Evolutionary conservation across 192 early-diverging fungal species (phyloP), one percentile per base, ranked within the genome.

Genomic region (Backusella psychrophila): DNA sequence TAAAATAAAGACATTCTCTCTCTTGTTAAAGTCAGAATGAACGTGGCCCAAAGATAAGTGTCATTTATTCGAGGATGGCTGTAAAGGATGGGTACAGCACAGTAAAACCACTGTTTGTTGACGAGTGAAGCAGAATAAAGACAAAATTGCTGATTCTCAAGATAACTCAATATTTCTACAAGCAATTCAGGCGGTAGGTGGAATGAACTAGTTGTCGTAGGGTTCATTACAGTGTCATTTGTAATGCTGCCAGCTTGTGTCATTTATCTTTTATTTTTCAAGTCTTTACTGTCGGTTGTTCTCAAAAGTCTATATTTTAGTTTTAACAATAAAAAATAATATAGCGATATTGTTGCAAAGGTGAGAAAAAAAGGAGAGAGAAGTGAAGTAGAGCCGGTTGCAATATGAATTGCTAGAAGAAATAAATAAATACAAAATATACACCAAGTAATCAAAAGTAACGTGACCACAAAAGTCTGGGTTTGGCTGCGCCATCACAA

Each of bases 1-100:
- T 83, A 83, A 33, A 70, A 53, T 12, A 77, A 78, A 9, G 53
- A 39, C 41, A 65, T 65, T 38, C 59, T 76, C 26, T 77, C 75
- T 26, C 84, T 84, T 4, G 49, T 72, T 1, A 87, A 44, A 4
- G 84, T 85, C n/a, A 83, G 59, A 44, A 87, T 78, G 59, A 87
- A 87, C 6, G 74, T 75, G 0, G 86, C 86, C 86, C 86, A 87
- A 35, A 79, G 81, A 23, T 80, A 76, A 14, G 86, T 87, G 66
- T 81, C 81, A 46, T 77, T 69, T 29, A 87, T 77, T 38, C 69
- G 52, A 59, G 82, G 82, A 31, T 77, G 77, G 39, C 76, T 75
- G 39, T 83, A 87, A 3, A 87, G 72, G 3, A 80, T 38, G 33
- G 74, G 76, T 8, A 76, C 81, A 33, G 78, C 84, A 39, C 86